Percentiles rank a stretch among this genome's conserved stretches.
Evolutionary conservation across 2,329 filamentous ascomycete genomes (phyloP).

Genomic region (Hypoxylon sp.): DNA sequence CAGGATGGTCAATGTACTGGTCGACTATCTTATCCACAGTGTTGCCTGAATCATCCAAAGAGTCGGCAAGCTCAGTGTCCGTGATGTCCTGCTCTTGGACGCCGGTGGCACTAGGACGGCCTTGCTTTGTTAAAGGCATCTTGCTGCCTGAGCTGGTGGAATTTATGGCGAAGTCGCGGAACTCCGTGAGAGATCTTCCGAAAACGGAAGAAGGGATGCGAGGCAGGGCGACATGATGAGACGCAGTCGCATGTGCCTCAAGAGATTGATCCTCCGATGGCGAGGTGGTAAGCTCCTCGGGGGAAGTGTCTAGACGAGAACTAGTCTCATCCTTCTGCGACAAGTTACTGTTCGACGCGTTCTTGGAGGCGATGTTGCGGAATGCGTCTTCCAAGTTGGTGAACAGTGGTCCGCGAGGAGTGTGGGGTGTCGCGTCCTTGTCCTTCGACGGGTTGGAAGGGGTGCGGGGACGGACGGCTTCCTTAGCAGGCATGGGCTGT

Average conservation of each 20-base stretch:
- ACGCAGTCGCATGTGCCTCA: background rate
- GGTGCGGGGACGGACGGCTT: too few relatives aligned
- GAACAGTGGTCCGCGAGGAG: conserved; percentile 49
- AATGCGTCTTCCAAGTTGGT: conserved; percentile 51
- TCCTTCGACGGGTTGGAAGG: too few relatives aligned
- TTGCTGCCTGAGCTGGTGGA: background rate
- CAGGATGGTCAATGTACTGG: conserved; percentile 38
- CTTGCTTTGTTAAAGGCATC: conserved; percentile 4
- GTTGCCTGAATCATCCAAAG: conserved; percentile 40
- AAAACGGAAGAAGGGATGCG: conserved; percentile 1
- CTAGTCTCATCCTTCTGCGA: conserved; percentile 14
- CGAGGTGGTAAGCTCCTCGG: conserved; percentile 3
- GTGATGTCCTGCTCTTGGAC: conserved; percentile 7
- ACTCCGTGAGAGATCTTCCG: conserved; percentile 23
- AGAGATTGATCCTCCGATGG: conserved; percentile 1
- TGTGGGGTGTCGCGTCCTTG: conserved; percentile 32
- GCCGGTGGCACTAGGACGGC: background rate
- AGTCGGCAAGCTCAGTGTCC: conserved; percentile 7
- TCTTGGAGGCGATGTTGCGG: conserved; percentile 48
- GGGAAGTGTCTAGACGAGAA: conserved; percentile 9
- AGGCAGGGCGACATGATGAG: conserved; percentile 30
- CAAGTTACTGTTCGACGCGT: conserved; percentile 26
- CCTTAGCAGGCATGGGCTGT: too few relatives aligned
- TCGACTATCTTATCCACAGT: conserved; percentile 48
- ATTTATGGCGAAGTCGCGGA: conserved; percentile 8